These are phyloP conservation scores for Yamadazyma takamatsuzukensis DNA, from an alignment of 805 yeast genomes.

Conservation along the genomic window DNA sequence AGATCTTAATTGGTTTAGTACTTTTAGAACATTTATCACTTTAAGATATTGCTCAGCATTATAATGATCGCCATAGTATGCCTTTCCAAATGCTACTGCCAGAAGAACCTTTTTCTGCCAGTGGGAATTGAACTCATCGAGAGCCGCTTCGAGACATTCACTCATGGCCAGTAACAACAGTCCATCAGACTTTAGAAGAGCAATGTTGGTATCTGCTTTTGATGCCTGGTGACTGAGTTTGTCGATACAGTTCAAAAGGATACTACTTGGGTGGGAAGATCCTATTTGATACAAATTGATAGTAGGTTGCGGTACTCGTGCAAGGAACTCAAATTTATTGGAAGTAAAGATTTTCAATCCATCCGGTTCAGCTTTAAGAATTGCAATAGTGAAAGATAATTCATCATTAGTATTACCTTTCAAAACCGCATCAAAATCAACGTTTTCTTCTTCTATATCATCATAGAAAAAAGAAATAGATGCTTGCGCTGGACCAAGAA, in stretches of 20 bases:
- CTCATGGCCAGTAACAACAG: constrained; percentile 57
- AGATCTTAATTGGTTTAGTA: constrained; percentile 66
- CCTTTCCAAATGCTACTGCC: constrained; percentile 87
- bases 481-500: constrained; percentile 70
- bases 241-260: constrained; percentile 70
- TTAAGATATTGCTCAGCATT: constrained; percentile 56
- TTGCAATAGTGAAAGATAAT: constrained; percentile 30
- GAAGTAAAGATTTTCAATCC: constrained; percentile 68
- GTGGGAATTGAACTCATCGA: constrained; percentile 69
- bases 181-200: constrained; percentile 43
- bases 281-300: constrained; percentile 75
- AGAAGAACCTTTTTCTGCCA: constrained; percentile 78
- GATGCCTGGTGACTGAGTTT: constrained; percentile 66
- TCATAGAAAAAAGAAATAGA: constrained; percentile 52
- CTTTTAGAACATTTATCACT: constrained; percentile 58
- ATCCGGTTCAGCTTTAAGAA: constrained; percentile 55
- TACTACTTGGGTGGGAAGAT: constrained; percentile 77
- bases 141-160: constrained; percentile 69
- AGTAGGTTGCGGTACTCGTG: constrained; percentile 56
- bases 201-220: constrained; percentile 74
- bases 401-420: constrained; percentile 13
- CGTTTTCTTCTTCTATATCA: constrained; percentile 25
- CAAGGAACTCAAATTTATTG: constrained; percentile 55
- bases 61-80: constrained; percentile 49
- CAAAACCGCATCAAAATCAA: constrained; percentile 23